Evolutionary conservation across 2,329 filamentous ascomycete genomes (phyloP).

Genomic region (Cordyceps cateniannulata): DNA sequence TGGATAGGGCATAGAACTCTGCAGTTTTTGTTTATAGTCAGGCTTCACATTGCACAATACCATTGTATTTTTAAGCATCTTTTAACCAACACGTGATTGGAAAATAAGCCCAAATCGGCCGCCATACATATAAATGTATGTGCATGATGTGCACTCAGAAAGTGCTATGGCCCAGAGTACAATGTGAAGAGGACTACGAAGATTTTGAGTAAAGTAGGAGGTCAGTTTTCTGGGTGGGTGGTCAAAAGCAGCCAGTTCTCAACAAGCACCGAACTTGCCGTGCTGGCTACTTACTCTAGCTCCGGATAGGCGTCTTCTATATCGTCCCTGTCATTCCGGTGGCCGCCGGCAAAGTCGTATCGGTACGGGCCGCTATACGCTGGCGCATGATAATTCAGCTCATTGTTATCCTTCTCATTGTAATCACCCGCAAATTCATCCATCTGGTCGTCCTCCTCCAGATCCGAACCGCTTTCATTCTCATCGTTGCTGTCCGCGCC

Average conservation of each 20-base stretch:
- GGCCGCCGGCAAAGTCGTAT: not conserved
- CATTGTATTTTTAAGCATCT: too few relatives aligned
- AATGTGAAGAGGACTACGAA: too few relatives aligned
- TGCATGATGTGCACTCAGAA: too few relatives aligned
- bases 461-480: conserved; percentile 7
- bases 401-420: not conserved
- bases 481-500: conserved; percentile 11
- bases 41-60: not conserved
- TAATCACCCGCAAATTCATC: not conserved
- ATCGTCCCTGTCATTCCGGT: not conserved
- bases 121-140: too few relatives aligned
- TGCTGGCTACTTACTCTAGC: conserved; percentile 1
- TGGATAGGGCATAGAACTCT: not conserved
- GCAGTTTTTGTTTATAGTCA: not conserved
- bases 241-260: too few relatives aligned
- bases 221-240: too few relatives aligned
- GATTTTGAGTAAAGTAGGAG: too few relatives aligned
- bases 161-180: too few relatives aligned
- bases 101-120: too few relatives aligned
- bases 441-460: conserved; percentile 5
- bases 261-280: too few relatives aligned
- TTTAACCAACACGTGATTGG: too few relatives aligned
- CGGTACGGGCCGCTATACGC: not conserved
- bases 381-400: not conserved
- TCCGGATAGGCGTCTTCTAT: conserved; percentile 1